These are phyloP conservation scores for Arthroderma uncinatum DNA, from an alignment of 2,329 filamentous ascomycete species.

Conservation along the genomic window DNA sequence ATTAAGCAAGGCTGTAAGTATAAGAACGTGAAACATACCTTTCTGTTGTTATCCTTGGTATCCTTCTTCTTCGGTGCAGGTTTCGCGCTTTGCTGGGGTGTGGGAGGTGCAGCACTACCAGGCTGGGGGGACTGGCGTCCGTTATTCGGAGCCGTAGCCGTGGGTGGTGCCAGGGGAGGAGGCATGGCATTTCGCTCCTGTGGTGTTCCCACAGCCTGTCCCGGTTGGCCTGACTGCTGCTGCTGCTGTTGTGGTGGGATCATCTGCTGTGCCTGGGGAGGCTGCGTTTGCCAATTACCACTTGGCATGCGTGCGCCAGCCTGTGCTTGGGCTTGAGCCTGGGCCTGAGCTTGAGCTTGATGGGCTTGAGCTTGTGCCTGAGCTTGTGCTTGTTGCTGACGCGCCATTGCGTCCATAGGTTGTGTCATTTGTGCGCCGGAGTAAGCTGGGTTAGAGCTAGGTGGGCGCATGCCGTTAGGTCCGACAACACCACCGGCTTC, in stretches of 20 bases:
- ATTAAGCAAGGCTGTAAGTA: slow-evolving; percentile 9
- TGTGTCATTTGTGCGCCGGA: slow-evolving; percentile 34
- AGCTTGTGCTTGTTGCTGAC: slow-evolving; percentile 25
- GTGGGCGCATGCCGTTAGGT: slow-evolving; percentile 47
- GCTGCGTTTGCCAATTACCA: slow-evolving; percentile 30
- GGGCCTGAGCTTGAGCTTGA: background rate
- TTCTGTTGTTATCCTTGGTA: slow-evolving; percentile 40
- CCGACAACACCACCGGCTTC: slow-evolving; percentile 26
- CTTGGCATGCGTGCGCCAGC: slow-evolving; percentile 27
- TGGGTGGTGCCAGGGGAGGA: slow-evolving; percentile 37
- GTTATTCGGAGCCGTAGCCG: slow-evolving; percentile 26
- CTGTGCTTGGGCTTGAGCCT: slow-evolving; percentile 9
- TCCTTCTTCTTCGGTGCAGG: slow-evolving; percentile 51
- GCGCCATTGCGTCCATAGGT: slow-evolving; percentile 30
- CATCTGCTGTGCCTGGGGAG: slow-evolving; percentile 35
- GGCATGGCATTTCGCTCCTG: slow-evolving; percentile 46
- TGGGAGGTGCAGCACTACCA: slow-evolving; percentile 45
- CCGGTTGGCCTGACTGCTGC: slow-evolving; percentile 29
- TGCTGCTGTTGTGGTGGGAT: slow-evolving; percentile 26
- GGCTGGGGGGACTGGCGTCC: slow-evolving; percentile 37
- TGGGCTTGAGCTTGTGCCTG: background rate
- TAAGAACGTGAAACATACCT: slow-evolving; percentile 30
- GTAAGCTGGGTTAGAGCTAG: slow-evolving; percentile 43
- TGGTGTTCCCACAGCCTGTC: slow-evolving; percentile 43
- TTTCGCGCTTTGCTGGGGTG: slow-evolving; percentile 49